Conservation (phyloP, 768 basidiomycete genomes). For the Lepiota brunneoincarnata region DNA sequence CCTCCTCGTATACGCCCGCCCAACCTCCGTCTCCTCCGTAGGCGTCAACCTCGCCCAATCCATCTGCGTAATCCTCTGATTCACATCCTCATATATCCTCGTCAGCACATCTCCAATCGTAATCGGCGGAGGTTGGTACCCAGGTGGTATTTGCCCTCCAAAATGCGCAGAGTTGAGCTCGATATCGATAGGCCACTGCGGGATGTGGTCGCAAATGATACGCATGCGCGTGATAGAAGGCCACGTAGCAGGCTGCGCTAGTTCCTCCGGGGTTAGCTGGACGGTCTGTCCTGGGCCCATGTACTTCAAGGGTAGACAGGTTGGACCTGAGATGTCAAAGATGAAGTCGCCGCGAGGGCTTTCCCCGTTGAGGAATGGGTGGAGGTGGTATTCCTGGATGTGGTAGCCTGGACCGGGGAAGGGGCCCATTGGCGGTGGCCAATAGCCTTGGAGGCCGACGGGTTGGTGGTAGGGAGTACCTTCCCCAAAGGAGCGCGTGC, state of each 20-base stretch:
- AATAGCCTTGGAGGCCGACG: too few species aligned
- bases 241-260: slow-evolving; percentile 51
- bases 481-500: too few species aligned
- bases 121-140: slow-evolving; percentile 37
- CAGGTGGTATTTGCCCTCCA: slow-evolving; percentile 2
- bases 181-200: slow-evolving; percentile 62
- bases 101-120: slow-evolving; percentile 57
- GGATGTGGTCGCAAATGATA: slow-evolving; percentile 55
- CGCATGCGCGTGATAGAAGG: slow-evolving; percentile 52
- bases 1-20: slow-evolving; percentile 36
- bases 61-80: slow-evolving; percentile 36
- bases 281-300: slow-evolving; percentile 33
- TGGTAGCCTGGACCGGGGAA: neutral
- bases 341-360: slow-evolving; percentile 40
- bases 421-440: neutral
- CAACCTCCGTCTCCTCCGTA: slow-evolving; percentile 27
- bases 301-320: slow-evolving; percentile 42
- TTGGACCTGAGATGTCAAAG: slow-evolving; percentile 53
- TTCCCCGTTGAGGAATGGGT: slow-evolving; percentile 56
- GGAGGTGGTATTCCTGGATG: slow-evolving; percentile 28
- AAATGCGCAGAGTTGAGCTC: slow-evolving; percentile 27
- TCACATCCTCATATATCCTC: slow-evolving; percentile 47
- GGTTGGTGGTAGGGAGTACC: too few species aligned
- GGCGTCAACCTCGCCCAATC: slow-evolving; percentile 35
- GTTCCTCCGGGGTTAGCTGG: slow-evolving; percentile 40